Base-by-base conservation (phyloP, 257 asterid genomes). In the Fraxinus quadrangulata region DNA sequence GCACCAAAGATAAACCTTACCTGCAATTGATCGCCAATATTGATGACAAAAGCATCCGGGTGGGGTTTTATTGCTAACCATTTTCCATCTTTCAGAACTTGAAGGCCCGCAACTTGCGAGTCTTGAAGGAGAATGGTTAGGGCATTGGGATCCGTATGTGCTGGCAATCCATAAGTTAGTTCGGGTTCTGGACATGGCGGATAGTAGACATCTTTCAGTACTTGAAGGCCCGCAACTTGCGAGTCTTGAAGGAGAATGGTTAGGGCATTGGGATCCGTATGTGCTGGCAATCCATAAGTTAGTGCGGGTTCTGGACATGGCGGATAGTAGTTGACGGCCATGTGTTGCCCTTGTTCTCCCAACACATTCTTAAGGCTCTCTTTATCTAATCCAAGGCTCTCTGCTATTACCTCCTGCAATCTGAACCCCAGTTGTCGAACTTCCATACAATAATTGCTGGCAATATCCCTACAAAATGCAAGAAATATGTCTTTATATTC, bases 121-220 rank as follows among this genome's bases (percentile, higher is more conserved):
- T 89, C 94, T 67, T 88, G 94, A 45, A 90, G 92, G 19, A 90
- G 91, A 74, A 90, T 83, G 1, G 94, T 90, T 63, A 90, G 85
- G 31, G 85, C 77, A 69, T 86, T 86, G 39, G 92, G 92, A 77
- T 90, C 94, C 0, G 92, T 88, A 70, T 90, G 94, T 7, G 83
- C 88, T 0, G 94, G 92, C 63, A 90, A 84, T 4, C 94, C 94
- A 4, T 76, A 85, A 0, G 94, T 86, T 49, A 88, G 66, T 6
- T 88, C 89, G 9, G 94, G 94, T 75, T 90, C 81, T 2, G 94
- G 94, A n/a, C n/a, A n/a, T n/a, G n/a, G n/a, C n/a, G n/a, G n/a
- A n/a, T n/a, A n/a, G n/a, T n/a, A n/a, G n/a, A n/a, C 94, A 26
- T 86, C 87, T 67, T 83, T 86, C 36, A 85, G 89, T 63, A 90